Evolutionary conservation across 768 basidiomycete species (phyloP).

Genomic region (Mycena galopus): DNA sequence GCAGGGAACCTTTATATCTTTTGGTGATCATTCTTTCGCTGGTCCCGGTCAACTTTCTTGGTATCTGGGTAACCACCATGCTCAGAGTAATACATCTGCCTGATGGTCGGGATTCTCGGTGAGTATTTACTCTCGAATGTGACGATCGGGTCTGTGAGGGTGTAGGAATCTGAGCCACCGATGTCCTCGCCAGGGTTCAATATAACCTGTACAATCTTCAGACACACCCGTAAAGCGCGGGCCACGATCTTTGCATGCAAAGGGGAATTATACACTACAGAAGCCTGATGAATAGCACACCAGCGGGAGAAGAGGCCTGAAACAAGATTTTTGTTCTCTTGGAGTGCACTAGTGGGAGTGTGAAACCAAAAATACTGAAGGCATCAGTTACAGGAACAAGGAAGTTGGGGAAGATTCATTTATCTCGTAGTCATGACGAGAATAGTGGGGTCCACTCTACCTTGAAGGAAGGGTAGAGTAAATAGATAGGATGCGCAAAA

Average conservation of each 20-base stretch:
- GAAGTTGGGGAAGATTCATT: no score
- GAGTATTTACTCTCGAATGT: constrained; percentile 26
- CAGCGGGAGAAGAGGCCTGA: neutral
- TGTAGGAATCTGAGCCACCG: constrained; percentile 13
- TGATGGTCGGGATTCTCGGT: neutral
- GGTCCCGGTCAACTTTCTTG: neutral
- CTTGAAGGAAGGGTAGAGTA: no score
- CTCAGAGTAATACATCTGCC: neutral
- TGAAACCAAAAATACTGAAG: no score
- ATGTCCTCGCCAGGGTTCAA: constrained; percentile 24
- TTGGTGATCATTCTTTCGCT: neutral
- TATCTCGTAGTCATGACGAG: no score
- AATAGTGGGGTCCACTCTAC: no score
- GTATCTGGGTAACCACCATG: neutral
- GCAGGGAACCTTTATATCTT: neutral
- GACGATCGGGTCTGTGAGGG: constrained; percentile 21
- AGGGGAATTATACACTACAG: no score
- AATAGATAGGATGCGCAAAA: no score
- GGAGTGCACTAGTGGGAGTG: no score
- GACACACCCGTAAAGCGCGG: neutral
- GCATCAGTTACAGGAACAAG: no score
- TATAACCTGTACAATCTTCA: constrained; percentile 11
- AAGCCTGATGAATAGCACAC: no score
- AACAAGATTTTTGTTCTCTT: no score
- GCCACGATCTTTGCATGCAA: neutral